Evolutionary conservation across 2,329 filamentous ascomycete species (phyloP).

Genomic region (Aureobasidium sp.): DNA sequence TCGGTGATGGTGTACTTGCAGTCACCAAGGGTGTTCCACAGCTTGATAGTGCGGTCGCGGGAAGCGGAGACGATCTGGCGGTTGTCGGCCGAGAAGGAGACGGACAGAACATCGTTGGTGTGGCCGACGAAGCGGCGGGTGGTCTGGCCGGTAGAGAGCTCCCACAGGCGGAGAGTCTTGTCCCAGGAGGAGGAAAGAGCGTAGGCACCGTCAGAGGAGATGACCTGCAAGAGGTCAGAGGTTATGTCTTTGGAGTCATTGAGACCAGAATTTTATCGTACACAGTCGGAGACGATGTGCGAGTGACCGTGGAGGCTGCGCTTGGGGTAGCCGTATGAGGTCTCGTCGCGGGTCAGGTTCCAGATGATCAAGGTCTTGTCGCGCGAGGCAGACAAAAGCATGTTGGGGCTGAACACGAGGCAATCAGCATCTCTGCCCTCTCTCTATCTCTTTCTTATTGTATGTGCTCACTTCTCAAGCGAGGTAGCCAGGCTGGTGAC

Average conservation of each 20-base stretch:
- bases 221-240: slow-evolving; percentile 57
- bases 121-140: slow-evolving; percentile 98
- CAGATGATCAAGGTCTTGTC: slow-evolving; percentile 99
- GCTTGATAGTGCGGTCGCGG: slow-evolving; percentile 97
- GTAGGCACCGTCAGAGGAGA: slow-evolving; percentile 99
- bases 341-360: slow-evolving; percentile 98
- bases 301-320: slow-evolving; percentile 97
- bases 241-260: neutral
- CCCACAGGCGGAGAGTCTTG: slow-evolving; percentile 99
- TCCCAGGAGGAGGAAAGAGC: slow-evolving; percentile 98
- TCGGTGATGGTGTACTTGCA: slow-evolving; percentile 99
- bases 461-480: slow-evolving; percentile 80
- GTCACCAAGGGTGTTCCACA: slow-evolving; percentile 99
- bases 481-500: slow-evolving; percentile 97
- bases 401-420: slow-evolving; percentile 69
- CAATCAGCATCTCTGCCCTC: slow-evolving; percentile 25
- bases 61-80: slow-evolving; percentile 99
- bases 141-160: slow-evolving; percentile 93
- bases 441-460: slow-evolving; percentile 17
- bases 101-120: slow-evolving; percentile 98
- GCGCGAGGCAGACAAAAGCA: slow-evolving; percentile 95
- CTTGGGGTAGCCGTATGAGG: slow-evolving; percentile 98
- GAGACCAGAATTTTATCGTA: slow-evolving; percentile 49
- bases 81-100: slow-evolving; percentile 99
- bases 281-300: slow-evolving; percentile 99